A percentile compares a stretch with the other conserved stretches of the same genome.
Evolutionary conservation across 495 filamentous ascomycete genomes (phyloP).

Genomic region (Cairneyella variabilis): DNA sequence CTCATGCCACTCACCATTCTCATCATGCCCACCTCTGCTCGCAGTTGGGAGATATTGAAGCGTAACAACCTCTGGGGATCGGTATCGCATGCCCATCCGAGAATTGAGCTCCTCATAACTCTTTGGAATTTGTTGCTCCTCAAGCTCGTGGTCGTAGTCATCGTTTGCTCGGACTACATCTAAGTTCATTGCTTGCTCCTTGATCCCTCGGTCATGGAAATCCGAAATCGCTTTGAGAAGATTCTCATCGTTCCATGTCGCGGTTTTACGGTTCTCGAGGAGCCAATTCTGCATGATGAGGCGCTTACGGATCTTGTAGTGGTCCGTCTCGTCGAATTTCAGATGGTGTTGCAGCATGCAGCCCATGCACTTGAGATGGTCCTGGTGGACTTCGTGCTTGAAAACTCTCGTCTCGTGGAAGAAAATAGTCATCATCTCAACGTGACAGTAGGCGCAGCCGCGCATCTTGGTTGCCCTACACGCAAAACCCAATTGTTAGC

Average conservation of each 20-base stretch:
- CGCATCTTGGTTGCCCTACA: constrained; percentile 2
- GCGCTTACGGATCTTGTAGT: constrained; percentile 15
- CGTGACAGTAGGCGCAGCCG: background rate
- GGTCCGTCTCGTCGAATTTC: constrained; percentile 8
- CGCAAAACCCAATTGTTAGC: background rate
- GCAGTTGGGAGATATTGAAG: no score
- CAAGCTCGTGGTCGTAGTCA: constrained; percentile 8
- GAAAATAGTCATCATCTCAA: constrained; percentile 5
- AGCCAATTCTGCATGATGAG: constrained; percentile 11
- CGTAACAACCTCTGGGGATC: background rate
- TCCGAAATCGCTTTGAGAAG: background rate
- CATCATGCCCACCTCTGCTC: no score
- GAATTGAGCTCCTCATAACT: background rate
- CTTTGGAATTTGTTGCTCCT: constrained; percentile 11
- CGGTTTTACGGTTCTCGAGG: background rate
- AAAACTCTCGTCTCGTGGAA: background rate
- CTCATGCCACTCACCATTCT: no score
- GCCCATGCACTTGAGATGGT: background rate
- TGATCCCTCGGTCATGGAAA: constrained; percentile 1
- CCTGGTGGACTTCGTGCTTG: background rate
- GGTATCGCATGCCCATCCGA: background rate
- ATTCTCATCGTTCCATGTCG: background rate
- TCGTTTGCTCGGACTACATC: background rate
- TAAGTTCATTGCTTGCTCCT: background rate
- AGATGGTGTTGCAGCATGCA: background rate